Base-by-base conservation (phyloP, 2,329 filamentous ascomycete genomes). In the Monosporascus sp. region DNA sequence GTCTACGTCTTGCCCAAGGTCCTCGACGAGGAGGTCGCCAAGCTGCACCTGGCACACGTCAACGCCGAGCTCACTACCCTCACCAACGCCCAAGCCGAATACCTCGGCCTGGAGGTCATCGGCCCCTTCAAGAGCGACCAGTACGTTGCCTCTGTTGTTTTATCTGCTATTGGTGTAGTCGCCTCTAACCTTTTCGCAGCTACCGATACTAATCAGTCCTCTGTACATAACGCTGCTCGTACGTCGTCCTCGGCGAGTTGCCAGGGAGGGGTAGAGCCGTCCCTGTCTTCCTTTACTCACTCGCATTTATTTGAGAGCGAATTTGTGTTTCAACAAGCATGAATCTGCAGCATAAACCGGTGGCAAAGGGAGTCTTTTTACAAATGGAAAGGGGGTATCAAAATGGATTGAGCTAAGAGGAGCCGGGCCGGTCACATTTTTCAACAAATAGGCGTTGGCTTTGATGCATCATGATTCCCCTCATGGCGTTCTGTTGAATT, bases 1-100 rank as follows among this genome's bases (percentile, higher is more conserved):
- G 94, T 97, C 79, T 97, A 95, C 78, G 92, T 95, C 68, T 84
- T 97, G 67, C 94, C 94, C 77, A 99, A 99, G 91, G 91, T 96
- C 70, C 87, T 99, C 62, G 94, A 99, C 69, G 94, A 99, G 86
- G 91, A 97, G 80, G 94, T 99, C 70, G 94, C 94, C 72, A 84
- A 87, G 71, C 89, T 97, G 64, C 94, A 99, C 80, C 81, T 97
- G 65, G 84, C 80, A 62, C 94, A 97, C 82, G 88, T 91, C 82
- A 95, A 96, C 78, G 94, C 84, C 70, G 91, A 97, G 84, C 85
- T 99, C 70, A 89, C 87, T 74, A 87, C 85, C 75, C 86, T 99
- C 72, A 90, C 85, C 71, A 69, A 81, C 56, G 88, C 88, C 66
- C 94, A 99, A 84, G 88, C 91, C 65, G 94, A 97, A 71, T 99